Base-by-base conservation (phyloP, 2,329 filamentous ascomycete genomes). In the Leptoxyphium fumago region DNA sequence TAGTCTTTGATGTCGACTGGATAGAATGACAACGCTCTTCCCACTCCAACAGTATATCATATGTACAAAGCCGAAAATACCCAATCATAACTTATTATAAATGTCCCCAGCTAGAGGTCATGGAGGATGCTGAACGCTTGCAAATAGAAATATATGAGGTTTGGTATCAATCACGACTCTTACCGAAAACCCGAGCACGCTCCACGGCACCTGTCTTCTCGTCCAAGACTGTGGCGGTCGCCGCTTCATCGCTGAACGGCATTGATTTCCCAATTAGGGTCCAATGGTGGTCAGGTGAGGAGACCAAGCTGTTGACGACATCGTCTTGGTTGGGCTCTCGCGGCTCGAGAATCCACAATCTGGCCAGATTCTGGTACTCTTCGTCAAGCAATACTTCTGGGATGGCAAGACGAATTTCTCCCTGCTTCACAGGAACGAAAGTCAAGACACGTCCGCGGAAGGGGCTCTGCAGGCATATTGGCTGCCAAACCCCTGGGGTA, bases 201-300 rank as follows among this genome's bases (percentile, higher is more conserved):
- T 36, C 4, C 15, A 36, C 13, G 15, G 9, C 32, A 15, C 32
- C 32, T 3, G 15, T 36, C 32, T 36, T 36, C 32, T 36, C 32
- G 15, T 36, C 32, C 15, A 13, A 15, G 32, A 36, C 32, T 15
- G 15, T 36, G 15, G 11, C 32, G 42, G 56, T 49, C 9, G 53
- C 56, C 7, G 48, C 26, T 44, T 59, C 55, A 44, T 65, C 64
- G 14, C 60, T 61, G 54, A 67, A 67, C 6, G 67, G 45, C 2
- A 62, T 56, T 2, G 59, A 59, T 52, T 68, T 68, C 2, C 58
- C 58, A 29, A 61, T 51, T 26, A 67, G 32, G 2, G 59, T 64
- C 65, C 65, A 68, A 21, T 60, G 57, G 7, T 45, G 38, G 57
- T 55, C n/a, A 14, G 52, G 50, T 5, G 48, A 38, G 13, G 41